These are phyloP conservation scores for Macrolepiota dolichaula DNA, from an alignment of 768 basidiomycete species.

Conservation along the genomic window DNA sequence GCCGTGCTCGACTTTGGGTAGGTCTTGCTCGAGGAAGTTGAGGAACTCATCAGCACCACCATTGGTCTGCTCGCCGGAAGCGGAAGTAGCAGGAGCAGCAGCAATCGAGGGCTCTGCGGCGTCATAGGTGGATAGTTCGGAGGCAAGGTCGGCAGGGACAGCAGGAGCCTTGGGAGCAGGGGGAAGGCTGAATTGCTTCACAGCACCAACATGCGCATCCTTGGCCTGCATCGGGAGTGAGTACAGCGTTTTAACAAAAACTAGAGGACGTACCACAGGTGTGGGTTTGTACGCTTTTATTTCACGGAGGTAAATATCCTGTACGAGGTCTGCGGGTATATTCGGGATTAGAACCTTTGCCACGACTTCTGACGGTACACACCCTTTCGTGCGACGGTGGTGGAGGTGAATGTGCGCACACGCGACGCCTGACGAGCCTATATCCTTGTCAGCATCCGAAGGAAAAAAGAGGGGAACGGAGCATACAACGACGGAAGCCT, in stretches of 20 bases:
- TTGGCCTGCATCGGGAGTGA: slow-evolving; percentile 54
- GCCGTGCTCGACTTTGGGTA: slow-evolving; percentile 54
- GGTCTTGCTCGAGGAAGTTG: slow-evolving; percentile 76
- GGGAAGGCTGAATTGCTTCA: slow-evolving; percentile 80
- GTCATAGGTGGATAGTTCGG: slow-evolving; percentile 86
- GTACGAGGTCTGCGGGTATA: slow-evolving; percentile 75
- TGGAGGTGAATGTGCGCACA: slow-evolving; percentile 57
- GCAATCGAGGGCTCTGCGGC: slow-evolving; percentile 65
- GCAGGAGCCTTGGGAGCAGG: slow-evolving; percentile 69
- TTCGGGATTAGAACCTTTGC: slow-evolving; percentile 32
- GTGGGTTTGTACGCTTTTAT: slow-evolving; percentile 87
- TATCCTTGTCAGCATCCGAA: background rate
- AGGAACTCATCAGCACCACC: slow-evolving; percentile 77
- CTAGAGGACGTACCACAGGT: slow-evolving; percentile 51
- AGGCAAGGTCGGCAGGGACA: slow-evolving; percentile 81
- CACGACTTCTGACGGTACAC: slow-evolving; percentile 20
- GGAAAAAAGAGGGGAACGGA: background rate
- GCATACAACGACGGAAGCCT: slow-evolving; percentile 49
- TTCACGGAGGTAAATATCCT: slow-evolving; percentile 89
- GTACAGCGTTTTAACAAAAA: background rate
- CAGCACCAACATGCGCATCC: slow-evolving; percentile 85
- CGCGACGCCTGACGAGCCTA: slow-evolving; percentile 55
- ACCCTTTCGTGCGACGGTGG: slow-evolving; percentile 65
- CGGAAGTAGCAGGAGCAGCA: slow-evolving; percentile 27
- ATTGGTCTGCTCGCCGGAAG: slow-evolving; percentile 36